Evolutionary conservation across 176 grass and related monocot species (phyloP), one percentile per base, ranked within the genome.

Genomic region (Zoysia pacifica): DNA sequence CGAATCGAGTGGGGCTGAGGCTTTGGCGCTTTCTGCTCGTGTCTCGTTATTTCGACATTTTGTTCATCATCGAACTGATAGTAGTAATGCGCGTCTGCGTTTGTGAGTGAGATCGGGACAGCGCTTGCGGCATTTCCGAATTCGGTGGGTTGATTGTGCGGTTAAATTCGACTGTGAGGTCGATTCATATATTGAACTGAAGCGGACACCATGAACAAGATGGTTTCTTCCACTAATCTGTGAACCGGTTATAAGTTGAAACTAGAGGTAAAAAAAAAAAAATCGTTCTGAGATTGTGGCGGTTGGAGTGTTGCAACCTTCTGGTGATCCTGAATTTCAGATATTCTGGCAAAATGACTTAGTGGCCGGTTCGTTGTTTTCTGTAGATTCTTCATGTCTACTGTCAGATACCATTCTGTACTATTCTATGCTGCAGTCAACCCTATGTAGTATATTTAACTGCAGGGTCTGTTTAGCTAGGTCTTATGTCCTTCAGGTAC

Each of bases 301-400:
- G 10, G 11, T 74, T 45, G 40, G 67, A 66, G 6, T 62, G 52
- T 48, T 60, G 14, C 66, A 11, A 46, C 46, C 4, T 66, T 10
- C 41, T 28, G 20, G 60, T 37, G 2, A 10, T 62, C 20, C 9
- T 62, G 11, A 12, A 62, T 11, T 62, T 4, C 55, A 58, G 9
- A 62, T 28, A 9, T 28, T 28, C 28, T 74, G 47, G 13, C 20
- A 62, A 67, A 44, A 15, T 59, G 73, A 59, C 56, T 44, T 10
- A 45, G 49, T 50, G 43, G 13, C 8, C 16, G 56, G 44, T 61
- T 80, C 9, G 5, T 67, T 80, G 48, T 40, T 50, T 5, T 62
- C 18, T 52, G 37, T 43, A 69, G 69, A 84, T 88, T 88, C 76
- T 75, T 64, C 62, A 19, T 88, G 70, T 54, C 76, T 75, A 35